phyloP scores from a whole-genome alignment of 2,329 filamentous ascomycete genomes.

The Botryotinia convoluta region DNA sequence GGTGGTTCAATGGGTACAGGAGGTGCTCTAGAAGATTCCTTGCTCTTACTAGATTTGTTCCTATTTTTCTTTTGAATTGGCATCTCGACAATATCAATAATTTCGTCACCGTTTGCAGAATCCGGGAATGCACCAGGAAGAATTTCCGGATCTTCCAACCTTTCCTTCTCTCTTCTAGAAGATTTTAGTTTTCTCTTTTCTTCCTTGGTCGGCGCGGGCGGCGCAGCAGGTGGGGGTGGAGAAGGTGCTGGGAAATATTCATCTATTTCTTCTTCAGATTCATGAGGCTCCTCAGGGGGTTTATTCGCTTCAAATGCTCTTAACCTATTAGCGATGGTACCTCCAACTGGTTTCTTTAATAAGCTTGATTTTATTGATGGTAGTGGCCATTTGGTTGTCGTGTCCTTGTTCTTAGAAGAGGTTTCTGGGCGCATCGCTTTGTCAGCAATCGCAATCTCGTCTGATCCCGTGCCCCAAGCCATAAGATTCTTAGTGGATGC shows the following conservation, averaged over 20 bases:
- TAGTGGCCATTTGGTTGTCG: conserved; percentile 41
- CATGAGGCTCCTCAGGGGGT: conserved; percentile 31
- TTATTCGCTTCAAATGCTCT: conserved; percentile 53
- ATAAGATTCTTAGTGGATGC: conserved; percentile 41
- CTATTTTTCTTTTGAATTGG: conserved; percentile 45
- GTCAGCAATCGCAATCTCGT: conserved; percentile 51
- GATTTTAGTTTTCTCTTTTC: conserved; percentile 13
- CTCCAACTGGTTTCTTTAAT: conserved; percentile 48
- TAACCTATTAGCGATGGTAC: conserved; percentile 56
- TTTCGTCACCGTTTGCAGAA: conserved; percentile 6
- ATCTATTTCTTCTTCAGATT: conserved; percentile 23
- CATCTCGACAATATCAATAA: conserved; percentile 49
- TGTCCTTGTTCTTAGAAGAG: conserved; percentile 43
- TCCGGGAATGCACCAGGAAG: conserved; percentile 13
- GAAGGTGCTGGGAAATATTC: conserved; percentile 31
- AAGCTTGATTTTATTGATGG: conserved; percentile 41
- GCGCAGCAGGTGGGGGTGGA: conserved; percentile 36
- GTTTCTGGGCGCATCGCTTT: conserved; percentile 49
- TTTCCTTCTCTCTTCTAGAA: conserved; percentile 4
- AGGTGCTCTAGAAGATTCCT: conserved; percentile 32
- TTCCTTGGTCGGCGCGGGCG: conserved; percentile 23
- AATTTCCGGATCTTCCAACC: background rate
- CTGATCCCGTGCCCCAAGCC: conserved; percentile 38
- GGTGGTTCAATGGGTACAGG: conserved; percentile 41
- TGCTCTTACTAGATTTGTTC: conserved; percentile 42